These are phyloP conservation scores for Euphorbia pulcherrima DNA, from an alignment of 345 rosid genomes.

Conservation along the genomic window DNA sequence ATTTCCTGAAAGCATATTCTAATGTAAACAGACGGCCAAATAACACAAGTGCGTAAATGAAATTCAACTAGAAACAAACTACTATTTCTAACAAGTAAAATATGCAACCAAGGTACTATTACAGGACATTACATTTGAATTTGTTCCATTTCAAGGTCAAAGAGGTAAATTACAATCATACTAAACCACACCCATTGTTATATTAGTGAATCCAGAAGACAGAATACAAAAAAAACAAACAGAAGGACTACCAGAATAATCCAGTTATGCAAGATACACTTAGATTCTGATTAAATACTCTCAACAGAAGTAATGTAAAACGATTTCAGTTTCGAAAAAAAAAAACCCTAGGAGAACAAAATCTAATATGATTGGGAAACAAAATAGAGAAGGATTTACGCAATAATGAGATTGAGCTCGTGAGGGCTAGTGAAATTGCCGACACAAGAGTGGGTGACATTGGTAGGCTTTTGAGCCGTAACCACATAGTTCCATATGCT, in stretches of 20 bases:
- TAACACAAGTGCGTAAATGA: neutral
- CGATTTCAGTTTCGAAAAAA: neutral
- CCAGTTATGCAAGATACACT: neutral
- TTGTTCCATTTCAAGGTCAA: too few species aligned
- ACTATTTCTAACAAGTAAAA: neutral
- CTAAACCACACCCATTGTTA: too few species aligned
- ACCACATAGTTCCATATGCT: conserved; percentile 56
- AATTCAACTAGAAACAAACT: neutral
- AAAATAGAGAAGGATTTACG: conserved; percentile 35
- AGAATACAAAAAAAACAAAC: neutral
- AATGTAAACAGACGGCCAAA: conserved; percentile 1
- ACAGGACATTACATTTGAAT: neutral
- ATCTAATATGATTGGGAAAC: neutral
- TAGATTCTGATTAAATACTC: neutral
- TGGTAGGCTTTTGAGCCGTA: conserved; percentile 69
- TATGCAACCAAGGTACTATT: neutral
- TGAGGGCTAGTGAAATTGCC: conserved; percentile 94
- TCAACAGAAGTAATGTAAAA: neutral
- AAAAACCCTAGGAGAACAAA: conserved; percentile 5
- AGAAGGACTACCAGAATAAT: neutral
- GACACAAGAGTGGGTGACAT: conserved; percentile 88
- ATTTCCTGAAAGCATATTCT: conserved; percentile 55
- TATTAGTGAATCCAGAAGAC: neutral
- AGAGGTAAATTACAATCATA: too few species aligned
- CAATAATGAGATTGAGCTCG: conserved; percentile 87